Percentiles rank a stretch among this genome's conserved stretches.
phyloP scores from a whole-genome alignment of 148 eudicot species.

The Agrostemma githago region DNA sequence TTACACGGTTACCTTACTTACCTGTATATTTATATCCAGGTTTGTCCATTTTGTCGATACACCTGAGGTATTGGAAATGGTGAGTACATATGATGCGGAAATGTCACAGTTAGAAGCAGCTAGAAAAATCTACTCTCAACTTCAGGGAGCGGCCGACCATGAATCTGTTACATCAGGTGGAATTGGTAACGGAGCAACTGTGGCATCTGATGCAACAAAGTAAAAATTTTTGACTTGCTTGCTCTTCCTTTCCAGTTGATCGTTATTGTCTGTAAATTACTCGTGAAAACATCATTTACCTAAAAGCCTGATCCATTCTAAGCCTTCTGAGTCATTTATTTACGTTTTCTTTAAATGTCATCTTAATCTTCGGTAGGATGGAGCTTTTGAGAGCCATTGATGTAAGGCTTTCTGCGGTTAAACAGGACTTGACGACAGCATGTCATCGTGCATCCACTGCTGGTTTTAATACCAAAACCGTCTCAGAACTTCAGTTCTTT shows the following conservation, averaged over 20 bases:
- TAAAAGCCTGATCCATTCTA: too few species aligned
- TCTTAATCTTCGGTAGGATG: conserved; percentile 35
- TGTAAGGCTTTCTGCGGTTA: conserved; percentile 65
- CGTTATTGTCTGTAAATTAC: neutral
- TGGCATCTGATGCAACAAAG: conserved; percentile 92
- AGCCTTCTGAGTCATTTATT: neutral
- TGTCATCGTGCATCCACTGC: conserved; percentile 68
- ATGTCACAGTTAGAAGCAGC: conserved; percentile 95
- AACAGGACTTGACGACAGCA: conserved; percentile 64
- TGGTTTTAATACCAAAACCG: conserved; percentile 61
- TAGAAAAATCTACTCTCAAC: conserved; percentile 79
- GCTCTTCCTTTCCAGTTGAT: neutral
- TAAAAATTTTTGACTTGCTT: conserved; percentile 22
- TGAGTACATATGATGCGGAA: conserved; percentile 76
- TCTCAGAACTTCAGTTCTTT: conserved; percentile 72
- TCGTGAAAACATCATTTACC: too few species aligned
- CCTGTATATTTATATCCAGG: conserved; percentile 40
- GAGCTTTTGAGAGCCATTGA: conserved; percentile 88
- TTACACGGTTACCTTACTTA: neutral
- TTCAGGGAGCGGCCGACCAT: conserved; percentile 70
- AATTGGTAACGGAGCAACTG: conserved; percentile 41
- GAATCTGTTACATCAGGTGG: conserved; percentile 49
- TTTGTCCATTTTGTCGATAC: conserved; percentile 93
- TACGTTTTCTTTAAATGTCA: neutral
- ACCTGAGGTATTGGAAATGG: conserved; percentile 85